Base-by-base conservation (phyloP, 176 grass and related monocot genomes). In the Oryza coarctata region DNA sequence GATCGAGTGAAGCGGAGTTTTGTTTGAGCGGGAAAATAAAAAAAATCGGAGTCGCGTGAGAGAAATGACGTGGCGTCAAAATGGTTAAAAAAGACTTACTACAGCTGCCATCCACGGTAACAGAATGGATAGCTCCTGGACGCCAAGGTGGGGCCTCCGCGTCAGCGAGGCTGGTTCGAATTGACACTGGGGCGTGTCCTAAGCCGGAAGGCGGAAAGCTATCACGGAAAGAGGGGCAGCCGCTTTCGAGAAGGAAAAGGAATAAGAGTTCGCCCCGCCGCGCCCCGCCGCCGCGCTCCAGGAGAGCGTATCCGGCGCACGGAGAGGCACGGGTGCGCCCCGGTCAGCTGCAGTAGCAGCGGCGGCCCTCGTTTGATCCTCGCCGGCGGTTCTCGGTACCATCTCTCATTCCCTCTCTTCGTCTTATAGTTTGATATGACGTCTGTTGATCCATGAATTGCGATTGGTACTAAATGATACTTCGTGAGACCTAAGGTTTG, bases 11-110 rank as follows among this genome's bases (percentile, higher is more conserved):
- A 77, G 26, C 27, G 70, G 80, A 47, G 41, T 35, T 38, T 38
- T 12, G 36, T 80, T 84, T 74, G 87, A 75, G 87, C 87, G 87
- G 81, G 87, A 88, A 79, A 41, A 83, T 2, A 26, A 63, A 71
- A 77, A 83, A 77, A 78, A 23, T n/a, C 2, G 73, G 34, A 2
- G 18, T 36, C 33, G 33, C 14, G 18, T 58, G 52, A 58, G 52
- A 6, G 0, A 58, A 58, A 58, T 58, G 52, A 58, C 52, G 52
- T 58, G 52, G 52, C 44, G 14, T 13, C 13, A 4, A 47, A 17
- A 13, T 6, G 41, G 10, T 13, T 12, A 44, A 44, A 44, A 13
- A 44, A 13, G 1, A n/a, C n/a, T n/a, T n/a, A 1, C 13, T 50
- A 50, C 47, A 6, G 15, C 47, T 50, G 47, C 20, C 15, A 50